phyloP scores from a whole-genome alignment of 495 filamentous ascomycete species.

The Aspergillus conjunctus region DNA sequence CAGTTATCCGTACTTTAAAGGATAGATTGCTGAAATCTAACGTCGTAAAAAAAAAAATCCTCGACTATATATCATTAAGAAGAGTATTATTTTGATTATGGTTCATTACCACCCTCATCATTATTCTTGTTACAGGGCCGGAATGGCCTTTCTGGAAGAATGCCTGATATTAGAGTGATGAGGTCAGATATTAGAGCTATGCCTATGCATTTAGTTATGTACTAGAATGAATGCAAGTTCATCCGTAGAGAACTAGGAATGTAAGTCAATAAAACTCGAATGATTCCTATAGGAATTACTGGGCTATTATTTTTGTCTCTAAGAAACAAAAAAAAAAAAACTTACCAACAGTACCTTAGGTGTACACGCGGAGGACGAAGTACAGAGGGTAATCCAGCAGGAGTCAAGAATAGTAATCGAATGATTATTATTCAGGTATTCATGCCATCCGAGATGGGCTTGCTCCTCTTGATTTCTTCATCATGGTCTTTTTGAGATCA shows the following conservation, averaged over 20 bases:
- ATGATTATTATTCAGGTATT: too few species aligned
- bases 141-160: neutral
- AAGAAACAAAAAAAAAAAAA: too few species aligned
- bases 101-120: neutral
- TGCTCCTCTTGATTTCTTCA: neutral
- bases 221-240: slow-evolving; percentile 3
- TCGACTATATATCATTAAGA: too few species aligned
- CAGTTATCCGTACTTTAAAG: too few species aligned
- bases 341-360: too few species aligned
- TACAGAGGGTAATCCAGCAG: too few species aligned
- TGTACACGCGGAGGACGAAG: too few species aligned
- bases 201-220: slow-evolving; percentile 5
- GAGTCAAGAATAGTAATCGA: too few species aligned
- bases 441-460: too few species aligned
- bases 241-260: neutral
- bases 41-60: too few species aligned
- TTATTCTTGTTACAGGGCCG: neutral
- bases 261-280: neutral
- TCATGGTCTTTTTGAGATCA: neutral
- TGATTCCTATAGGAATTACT: neutral
- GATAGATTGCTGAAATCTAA: too few species aligned
- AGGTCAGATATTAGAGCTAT: slow-evolving; percentile 13
- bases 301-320: too few species aligned
- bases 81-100: neutral
- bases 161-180: slow-evolving; percentile 9